Base-by-base conservation (phyloP, 1,139 yeast genomes). In the Yamadazyma oceani region DNA sequence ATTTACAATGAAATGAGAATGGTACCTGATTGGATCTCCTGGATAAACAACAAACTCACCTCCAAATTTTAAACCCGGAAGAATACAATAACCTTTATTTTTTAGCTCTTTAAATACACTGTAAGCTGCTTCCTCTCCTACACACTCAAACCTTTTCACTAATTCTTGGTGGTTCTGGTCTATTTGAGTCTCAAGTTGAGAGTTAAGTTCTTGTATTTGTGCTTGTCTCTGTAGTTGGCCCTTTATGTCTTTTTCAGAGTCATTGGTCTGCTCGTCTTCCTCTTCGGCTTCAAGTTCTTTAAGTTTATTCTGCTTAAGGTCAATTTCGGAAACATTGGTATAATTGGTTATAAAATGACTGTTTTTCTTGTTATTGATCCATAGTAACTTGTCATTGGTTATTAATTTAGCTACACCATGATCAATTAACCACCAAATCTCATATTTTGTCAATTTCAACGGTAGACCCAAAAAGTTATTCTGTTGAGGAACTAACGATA, bases 41-140 rank as follows among this genome's bases (percentile, higher is more conserved):
- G 97, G 97, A 50, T 92, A 92, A 2, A 92, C 89, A 37, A 92
- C 77, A 52, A 80, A 88, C 41, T 82, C 81, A 3, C 96, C 95
- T 1, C 98, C 98, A 57, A 90, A 92, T 43, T 96, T 73, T 30
- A 89, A 66, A 0, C 97, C 98, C 0, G 97, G 96, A 25, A 89
- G 72, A 16, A 89, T 47, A 49, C 56, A 85, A 54, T 73, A 82
- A 0, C 75, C 78, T 14, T 55, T 51, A 1, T 53, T 46, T 42
- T 75, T 78, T 32, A 86, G 58, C 36, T 66, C 57, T 30, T 62
- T 60, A 32, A 54, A 62, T 5, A 53, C 49, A 7, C 49, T 47
- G 30, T 59, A 60, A 8, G 42, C 28, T 3, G 30, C 31, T 1
- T 27, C 29, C 17, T 42, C 29, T 2, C 39, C 34, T n/a, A 24